Evolutionary conservation across 208 protist species (phyloP).

Genomic region (Histomonas meleagridis): DNA sequence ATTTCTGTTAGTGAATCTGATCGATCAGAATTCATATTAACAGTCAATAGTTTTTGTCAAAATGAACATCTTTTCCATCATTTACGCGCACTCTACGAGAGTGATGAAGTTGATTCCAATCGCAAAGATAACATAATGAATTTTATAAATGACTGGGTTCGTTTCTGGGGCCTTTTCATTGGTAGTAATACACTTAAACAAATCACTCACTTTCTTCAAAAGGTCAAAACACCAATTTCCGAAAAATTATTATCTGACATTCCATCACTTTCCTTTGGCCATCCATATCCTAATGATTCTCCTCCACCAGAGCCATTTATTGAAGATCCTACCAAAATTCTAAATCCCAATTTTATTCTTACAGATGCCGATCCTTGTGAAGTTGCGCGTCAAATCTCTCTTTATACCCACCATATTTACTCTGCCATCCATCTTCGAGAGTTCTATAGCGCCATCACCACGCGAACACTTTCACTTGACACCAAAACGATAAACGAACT

Average conservation of each 20-base stretch:
- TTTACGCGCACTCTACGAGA: neutral
- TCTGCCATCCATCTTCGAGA: neutral
- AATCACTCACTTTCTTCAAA: neutral
- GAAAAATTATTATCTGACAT: neutral
- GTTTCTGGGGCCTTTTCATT: neutral
- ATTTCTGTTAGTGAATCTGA: too few species aligned
- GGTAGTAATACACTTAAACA: neutral
- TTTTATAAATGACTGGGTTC: neutral
- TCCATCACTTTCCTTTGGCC: neutral
- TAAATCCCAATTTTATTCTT: neutral
- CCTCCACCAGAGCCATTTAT: neutral
- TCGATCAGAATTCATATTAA: neutral
- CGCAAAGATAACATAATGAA: neutral
- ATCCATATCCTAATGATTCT: neutral
- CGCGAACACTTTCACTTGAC: neutral
- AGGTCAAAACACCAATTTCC: neutral
- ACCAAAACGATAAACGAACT: neutral
- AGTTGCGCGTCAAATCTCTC: neutral
- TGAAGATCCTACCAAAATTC: neutral
- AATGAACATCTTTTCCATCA: neutral
- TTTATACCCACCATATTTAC: neutral
- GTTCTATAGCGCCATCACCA: neutral
- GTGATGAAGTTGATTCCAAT: neutral
- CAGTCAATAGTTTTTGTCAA: neutral
- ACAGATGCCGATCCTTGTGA: neutral